Conservation (phyloP, 1,284 basidiomycete species). For the Erythrobasidium hasegawianum region DNA sequence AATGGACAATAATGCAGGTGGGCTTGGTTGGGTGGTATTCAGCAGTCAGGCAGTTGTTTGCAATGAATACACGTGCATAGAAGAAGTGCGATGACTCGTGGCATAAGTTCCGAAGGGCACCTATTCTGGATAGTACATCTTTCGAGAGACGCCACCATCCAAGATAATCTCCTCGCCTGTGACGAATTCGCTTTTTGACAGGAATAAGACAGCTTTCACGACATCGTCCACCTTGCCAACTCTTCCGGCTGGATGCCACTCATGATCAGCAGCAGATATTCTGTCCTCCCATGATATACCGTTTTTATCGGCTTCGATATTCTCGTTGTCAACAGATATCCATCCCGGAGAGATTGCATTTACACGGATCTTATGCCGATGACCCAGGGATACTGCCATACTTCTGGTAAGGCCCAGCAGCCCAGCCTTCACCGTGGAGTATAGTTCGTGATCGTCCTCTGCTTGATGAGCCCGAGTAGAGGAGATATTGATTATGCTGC, state of each 20-base stretch:
- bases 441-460: constrained; percentile 30
- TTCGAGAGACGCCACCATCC: constrained; percentile 23
- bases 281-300: constrained; percentile 19
- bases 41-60: too few species aligned
- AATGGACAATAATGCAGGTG: too few species aligned
- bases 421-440: constrained; percentile 20
- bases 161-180: constrained; percentile 26
- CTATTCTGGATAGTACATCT: constrained; percentile 30
- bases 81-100: too few species aligned
- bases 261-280: constrained; percentile 8
- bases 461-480: constrained; percentile 29
- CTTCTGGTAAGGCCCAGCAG: constrained; percentile 24
- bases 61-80: too few species aligned
- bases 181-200: constrained; percentile 22
- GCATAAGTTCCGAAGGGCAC: too few species aligned
- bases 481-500: constrained; percentile 31
- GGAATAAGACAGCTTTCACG: constrained; percentile 9
- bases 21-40: too few species aligned
- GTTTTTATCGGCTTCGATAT: constrained; percentile 14
- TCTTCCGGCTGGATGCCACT: constrained; percentile 28
- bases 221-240: constrained; percentile 32
- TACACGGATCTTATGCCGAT: constrained; percentile 22
- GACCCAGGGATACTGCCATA: constrained; percentile 22
- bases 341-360: constrained; percentile 32
- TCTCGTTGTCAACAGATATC: constrained; percentile 28